Base-by-base conservation (phyloP, 768 basidiomycete species). In the Sporobolomyces roseus region DNA sequence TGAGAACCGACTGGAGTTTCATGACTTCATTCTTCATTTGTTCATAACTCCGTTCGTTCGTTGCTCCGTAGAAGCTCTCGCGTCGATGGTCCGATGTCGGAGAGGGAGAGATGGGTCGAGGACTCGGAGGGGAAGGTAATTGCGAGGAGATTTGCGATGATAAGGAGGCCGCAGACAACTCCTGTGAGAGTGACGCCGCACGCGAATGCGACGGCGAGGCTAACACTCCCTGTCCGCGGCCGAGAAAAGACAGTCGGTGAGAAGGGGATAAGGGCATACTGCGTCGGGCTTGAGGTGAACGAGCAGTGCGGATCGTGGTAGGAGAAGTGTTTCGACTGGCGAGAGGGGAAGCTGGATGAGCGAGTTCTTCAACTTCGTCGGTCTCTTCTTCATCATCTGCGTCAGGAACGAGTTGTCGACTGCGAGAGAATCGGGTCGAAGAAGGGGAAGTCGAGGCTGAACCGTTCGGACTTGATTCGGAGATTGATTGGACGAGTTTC, bases 141-240 rank as follows among this genome's bases (percentile, higher is more conserved):
- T 65, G 78, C 62, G 76, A 75, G 66, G 76, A 76, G 65, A 70
- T 76, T 74, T 65, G 78, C 75, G 77, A 80, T 43, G 75, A 77
- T 23, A 33, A 45, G 43, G 32, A 35, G 62, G 75, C 78, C n/a
- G n/a, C n/a, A 77, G 80, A 81, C 65, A 80, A 77, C 78, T 81
- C 92, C 92, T 97, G 93, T 82, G 93, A 93, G 75, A 94, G 87
- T 83, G 93, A 94, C 83, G 87, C 85, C 79, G 92, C 93, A 80
- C 90, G 90, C 82, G 89, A 91, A 74, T 87, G 85, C 86, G 91
- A 91, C 21, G 48, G 53, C 38, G 66, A 56, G 66, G 45, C 61
- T 61, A 63, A n/a, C 17, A 61, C 62, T 63, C 65, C 68, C 58
- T 60, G 61, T 64, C 71, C 72, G 41, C 74, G 60, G 35, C 70